Evolutionary conservation across 2,329 filamentous ascomycete genomes (phyloP), one percentile per base, ranked within the genome.

Genomic region (Aspergillus calidoustus): DNA sequence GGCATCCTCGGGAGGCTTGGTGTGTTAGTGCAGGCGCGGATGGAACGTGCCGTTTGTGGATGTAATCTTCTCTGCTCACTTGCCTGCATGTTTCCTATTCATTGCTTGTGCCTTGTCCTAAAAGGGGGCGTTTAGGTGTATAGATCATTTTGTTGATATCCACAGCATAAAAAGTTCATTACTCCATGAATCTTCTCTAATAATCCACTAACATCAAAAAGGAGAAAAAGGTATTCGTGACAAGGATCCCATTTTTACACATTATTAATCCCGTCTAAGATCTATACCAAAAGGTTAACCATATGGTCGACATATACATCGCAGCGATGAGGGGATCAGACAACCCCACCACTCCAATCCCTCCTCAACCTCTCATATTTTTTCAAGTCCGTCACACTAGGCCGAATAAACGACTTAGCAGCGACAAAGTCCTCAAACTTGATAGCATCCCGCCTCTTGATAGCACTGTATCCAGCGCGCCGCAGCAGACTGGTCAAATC

Each of bases 1-100:
- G 96, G 96, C 95, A 99, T 81, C 92, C 93, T 6, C 87, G 86
- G 66, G 92, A 98, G 78, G 92, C 94, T 2, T 98, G 95, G 95
- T 90, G 91, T 78, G 89, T 97, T 57, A 96, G 91, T 82, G 94
- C 93, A 51, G 95, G 95, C 69, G 93, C 94, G 1, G 95, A 99
- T 81, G 94, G 94, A 47, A 96, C 91, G 15, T 91, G 92, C 79
- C 88, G 94, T 71, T 79, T 99, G 75, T 99, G 94, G 94, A 91
- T 88, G 75, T 90, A 76, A 72, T 71, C n/a, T 66, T 15, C 59
- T 30, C 30, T 25, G 22, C 6, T 28, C 25, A 28, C 48, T 50
- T 65, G 54, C 54, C 31, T 67, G 62, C 69, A 65, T 66, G 68
- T 68, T 68, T 67, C 67, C 63, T 67, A 54, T 67, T 56, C 57